Evolutionary conservation across 1,284 basidiomycete genomes (phyloP), one percentile per base, ranked within the genome.

Genomic region (Malassezia equina): DNA sequence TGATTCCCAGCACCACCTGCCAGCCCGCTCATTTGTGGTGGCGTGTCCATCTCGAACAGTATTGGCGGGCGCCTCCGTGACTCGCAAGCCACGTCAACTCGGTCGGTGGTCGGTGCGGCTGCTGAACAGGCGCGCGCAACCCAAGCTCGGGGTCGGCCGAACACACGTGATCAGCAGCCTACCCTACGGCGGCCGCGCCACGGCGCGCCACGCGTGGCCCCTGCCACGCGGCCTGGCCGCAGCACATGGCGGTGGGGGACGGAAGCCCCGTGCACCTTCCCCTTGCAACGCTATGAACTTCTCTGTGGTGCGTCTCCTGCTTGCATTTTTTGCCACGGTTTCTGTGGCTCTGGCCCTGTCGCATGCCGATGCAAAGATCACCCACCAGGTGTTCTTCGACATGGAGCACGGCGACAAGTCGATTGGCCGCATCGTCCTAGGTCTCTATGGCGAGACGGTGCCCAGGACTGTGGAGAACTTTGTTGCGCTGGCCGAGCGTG

Each of bases 381-480:
- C 69, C 1, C 19, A 64, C 56, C 59, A 61, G 43, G 69, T 72
- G 34, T 73, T 58, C 60, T 73, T 73, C 45, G 70, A 73, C 62
- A 65, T 74, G 19, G 52, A 51, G n/a, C 71, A 74, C 58, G 69
- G 61, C 44, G 56, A 52, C 52, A 64, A 67, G 56, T 56, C 61
- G 19, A 52, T 70, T 12, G 71, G 71, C 4, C 65, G 70, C 19
- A 64, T 73, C 52, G 52, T 58, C 3, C 51, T 73, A 11, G 69
- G 70, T 31, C 54, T 73, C 6, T 73, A 66, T 47, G 69, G 69
- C 7, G 58, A 68, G 19, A 64, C 59, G 12, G 69, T 66, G 4
- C 73, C 73, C 42, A 63, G 57, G 45, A 75, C 73, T 0, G 65
- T 64, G 12, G 60, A 62, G 13, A 73, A 73, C 64, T 74, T 74